phyloP scores from a whole-genome alignment of 805 yeast genomes.

The Lachancea dasiensis region DNA sequence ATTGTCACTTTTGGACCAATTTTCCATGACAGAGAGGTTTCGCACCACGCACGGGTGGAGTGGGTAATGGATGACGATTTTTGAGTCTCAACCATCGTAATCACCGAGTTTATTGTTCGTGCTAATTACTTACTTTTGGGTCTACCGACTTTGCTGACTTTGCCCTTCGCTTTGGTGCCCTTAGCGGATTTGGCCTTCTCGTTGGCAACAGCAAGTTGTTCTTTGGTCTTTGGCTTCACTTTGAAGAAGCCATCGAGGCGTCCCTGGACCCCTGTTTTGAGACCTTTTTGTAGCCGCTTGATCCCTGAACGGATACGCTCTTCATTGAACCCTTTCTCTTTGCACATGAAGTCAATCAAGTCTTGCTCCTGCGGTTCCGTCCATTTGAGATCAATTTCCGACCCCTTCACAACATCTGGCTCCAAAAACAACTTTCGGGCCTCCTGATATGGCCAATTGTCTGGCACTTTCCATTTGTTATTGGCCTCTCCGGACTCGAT shows the following conservation, averaged over 20 bases:
- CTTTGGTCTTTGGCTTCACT: conserved; percentile 49
- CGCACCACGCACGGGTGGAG: no score
- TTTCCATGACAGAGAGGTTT: no score
- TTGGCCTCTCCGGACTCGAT: conserved; percentile 42
- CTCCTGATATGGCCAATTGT: conserved; percentile 87
- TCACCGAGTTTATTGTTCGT: neutral
- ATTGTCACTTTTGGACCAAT: no score
- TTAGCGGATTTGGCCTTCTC: conserved; percentile 29
- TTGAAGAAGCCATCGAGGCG: conserved; percentile 89
- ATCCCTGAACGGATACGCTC: conserved; percentile 88
- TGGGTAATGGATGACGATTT: no score
- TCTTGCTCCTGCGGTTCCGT: conserved; percentile 81
- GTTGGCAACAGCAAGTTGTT: conserved; percentile 35
- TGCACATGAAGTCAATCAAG: conserved; percentile 73
- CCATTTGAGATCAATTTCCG: conserved; percentile 74
- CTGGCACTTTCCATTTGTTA: conserved; percentile 81
- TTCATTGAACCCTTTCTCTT: conserved; percentile 86
- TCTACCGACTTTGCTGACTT: conserved; percentile 20
- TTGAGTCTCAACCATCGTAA: no score
- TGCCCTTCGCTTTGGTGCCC: conserved; percentile 20
- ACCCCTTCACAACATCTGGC: conserved; percentile 70
- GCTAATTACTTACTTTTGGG: conserved; percentile 1
- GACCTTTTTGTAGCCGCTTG: conserved; percentile 73
- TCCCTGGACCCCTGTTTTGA: conserved; percentile 83
- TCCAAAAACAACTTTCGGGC: conserved; percentile 77